A percentile compares a stretch with the other conserved stretches of the same genome.
phyloP scores from a whole-genome alignment of 1,284 basidiomycete genomes.

The Ceratobasidium sp. region DNA sequence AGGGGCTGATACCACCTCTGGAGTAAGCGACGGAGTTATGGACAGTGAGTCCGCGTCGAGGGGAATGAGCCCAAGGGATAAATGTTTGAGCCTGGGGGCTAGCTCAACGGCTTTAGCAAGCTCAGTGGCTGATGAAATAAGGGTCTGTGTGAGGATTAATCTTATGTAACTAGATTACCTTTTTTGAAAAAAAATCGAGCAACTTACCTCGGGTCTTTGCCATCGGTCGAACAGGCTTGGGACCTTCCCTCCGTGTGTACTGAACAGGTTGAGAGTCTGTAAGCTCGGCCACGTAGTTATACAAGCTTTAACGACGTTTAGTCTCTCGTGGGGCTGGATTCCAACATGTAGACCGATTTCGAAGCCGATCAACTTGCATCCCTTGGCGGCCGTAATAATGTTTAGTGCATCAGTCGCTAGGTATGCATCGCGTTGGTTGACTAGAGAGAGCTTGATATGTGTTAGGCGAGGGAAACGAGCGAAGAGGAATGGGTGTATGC shows the following conservation, averaged over 20 bases:
- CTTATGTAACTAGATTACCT: neutral
- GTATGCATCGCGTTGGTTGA: constrained; percentile 16
- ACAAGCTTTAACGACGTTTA: constrained; percentile 17
- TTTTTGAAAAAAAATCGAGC: neutral
- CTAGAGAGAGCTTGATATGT: constrained; percentile 25
- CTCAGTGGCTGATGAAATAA: constrained; percentile 2
- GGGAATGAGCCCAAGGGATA: constrained; percentile 11
- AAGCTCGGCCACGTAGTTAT: constrained; percentile 19
- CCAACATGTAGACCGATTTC: constrained; percentile 27
- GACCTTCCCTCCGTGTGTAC: neutral
- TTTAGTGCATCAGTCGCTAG: constrained; percentile 10
- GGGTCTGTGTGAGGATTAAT: neutral
- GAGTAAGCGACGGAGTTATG: neutral
- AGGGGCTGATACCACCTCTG: neutral
- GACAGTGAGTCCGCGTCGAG: neutral
- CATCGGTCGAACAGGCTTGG: constrained; percentile 12
- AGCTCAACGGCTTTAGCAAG: constrained; percentile 1
- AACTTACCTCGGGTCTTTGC: constrained; percentile 24
- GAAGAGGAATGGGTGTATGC: constrained; percentile 32
- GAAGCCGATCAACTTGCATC: constrained; percentile 7
- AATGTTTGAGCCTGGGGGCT: neutral
- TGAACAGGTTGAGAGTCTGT: constrained; percentile 10
- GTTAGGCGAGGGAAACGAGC: constrained; percentile 11
- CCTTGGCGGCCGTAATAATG: constrained; percentile 4
- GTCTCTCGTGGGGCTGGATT: neutral